Base-by-base conservation (phyloP, 2,329 filamentous ascomycete genomes). In the Hypoxylon sp. region DNA sequence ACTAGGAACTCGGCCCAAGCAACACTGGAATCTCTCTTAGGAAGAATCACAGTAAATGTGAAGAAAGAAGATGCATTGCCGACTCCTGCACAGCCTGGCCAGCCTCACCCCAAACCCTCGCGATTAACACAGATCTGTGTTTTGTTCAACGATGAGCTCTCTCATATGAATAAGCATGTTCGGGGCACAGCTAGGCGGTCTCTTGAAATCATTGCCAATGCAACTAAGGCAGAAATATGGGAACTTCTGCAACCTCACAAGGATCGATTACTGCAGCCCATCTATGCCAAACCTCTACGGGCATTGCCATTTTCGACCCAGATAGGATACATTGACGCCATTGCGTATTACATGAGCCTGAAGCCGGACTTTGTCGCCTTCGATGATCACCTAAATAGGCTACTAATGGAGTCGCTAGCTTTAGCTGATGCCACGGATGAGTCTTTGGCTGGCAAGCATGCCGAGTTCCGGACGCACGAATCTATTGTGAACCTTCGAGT, bases 321-420 rank as follows among this genome's bases (percentile, higher is more conserved):
- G 81, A 99, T 99, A 73, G 97, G 96, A 3, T 98, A 97, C 77
- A 98, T 99, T 73, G 97, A 99, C 78, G 96, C 96, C 0, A 94
- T 99, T 77, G 97, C 94, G 0, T 99, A 97, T 80, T 97, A 97
- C 77, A 88, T 99, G 83, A 91, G 91, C 63, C 85, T 99, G 53
- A 95, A 97, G 78, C 90, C 91, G 53, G 92, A 96, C 71, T 95
- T 98, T 75, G 90, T 99, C 26, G 89, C 91, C 6, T 97, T 98
- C 78, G 96, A 98, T 72, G 95, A 98, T 54, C 90, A 94, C 70
- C 86, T 98, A 26, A 97, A 96, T 72, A 89, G 96, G 48, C 84
- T 99, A 46, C 86, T 99, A 66, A 92, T 97, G 88, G 96, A 99
- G 81, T 97, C 95, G 5, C 84, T 99, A 44, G 96, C 95, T 10